Percentiles rank a stretch among this genome's conserved stretches.
Conservation (phyloP, 257 asterid genomes). For the Penstemon barbatus region DNA sequence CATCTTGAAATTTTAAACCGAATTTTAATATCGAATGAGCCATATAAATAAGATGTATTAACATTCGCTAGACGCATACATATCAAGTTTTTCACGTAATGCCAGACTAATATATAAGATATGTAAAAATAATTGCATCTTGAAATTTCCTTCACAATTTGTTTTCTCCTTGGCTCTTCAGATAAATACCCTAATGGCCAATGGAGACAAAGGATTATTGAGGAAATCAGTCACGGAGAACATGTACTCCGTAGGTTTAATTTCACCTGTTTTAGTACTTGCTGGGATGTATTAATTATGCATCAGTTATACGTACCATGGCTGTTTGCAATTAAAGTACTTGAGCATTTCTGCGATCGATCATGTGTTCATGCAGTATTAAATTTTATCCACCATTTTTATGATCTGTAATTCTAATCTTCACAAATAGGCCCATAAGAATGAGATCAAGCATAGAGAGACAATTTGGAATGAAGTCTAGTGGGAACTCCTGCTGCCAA, state of each 20-base stretch:
- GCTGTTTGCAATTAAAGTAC: conserved; percentile 14
- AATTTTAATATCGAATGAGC: too few species aligned
- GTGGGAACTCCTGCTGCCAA: conserved; percentile 87
- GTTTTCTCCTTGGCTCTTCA: conserved; percentile 33
- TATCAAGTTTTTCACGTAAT: too few species aligned
- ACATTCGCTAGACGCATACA: too few species aligned
- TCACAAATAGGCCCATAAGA: conserved; percentile 74
- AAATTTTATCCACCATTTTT: conserved; percentile 19
- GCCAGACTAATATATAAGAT: too few species aligned
- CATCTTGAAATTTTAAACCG: too few species aligned
- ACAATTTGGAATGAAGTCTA: conserved; percentile 65
- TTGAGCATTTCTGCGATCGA: conserved; percentile 10
- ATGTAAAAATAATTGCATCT: too few species aligned
- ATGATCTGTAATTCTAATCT: conserved; percentile 31
- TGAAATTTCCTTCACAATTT: conserved; percentile 27
- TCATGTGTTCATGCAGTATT: conserved; percentile 14
- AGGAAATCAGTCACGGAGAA: conserved; percentile 81
- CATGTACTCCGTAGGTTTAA: conserved; percentile 92
- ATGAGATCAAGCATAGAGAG: conserved; percentile 90
- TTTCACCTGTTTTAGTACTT: conserved; percentile 23
- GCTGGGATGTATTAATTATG: conserved; percentile 13
- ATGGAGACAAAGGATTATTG: conserved; percentile 73
- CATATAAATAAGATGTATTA: too few species aligned
- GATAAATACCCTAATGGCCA: conserved; percentile 84
- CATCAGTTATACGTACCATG: conserved; percentile 17